Evolutionary conservation across 2,329 filamentous ascomycete species (phyloP), one percentile per base, ranked within the genome.

Genomic region (Pestalotiopsis sp.): DNA sequence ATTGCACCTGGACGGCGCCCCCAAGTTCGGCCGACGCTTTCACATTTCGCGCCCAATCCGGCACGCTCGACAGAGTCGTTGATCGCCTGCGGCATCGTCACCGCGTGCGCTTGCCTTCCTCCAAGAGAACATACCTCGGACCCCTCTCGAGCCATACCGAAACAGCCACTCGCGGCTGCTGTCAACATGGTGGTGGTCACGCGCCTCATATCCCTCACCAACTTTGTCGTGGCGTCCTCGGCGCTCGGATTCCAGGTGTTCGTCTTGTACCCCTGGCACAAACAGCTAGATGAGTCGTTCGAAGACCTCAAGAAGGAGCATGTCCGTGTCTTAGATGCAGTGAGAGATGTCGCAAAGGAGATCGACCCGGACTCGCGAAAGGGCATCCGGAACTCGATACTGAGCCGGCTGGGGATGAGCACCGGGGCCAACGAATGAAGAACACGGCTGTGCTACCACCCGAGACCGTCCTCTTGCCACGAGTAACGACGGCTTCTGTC

Each of bases 221-320:
- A 92, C 80, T 92, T 92, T 74, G 75, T 85, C 70, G 87, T 92
- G 69, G 90, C 89, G 65, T 85, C 84, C 38, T 90, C 88, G 3
- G 90, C 90, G 0, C 82, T 92, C 40, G 82, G 81, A 44, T 92
- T 92, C 77, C 89, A 92, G 78, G 88, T 91, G 63, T 89, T 88
- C 72, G 90, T 92, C 52, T 81, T 92, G 11, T 92, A 92, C 77
- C 90, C 90, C 1, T 92, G 89, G 89, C 89, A 92, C 77, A 85
- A 90, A 73, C 82, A 90, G 74, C 80, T 92, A 6, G 87, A 91
- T 70, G 83, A 85, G 22, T 86, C 87, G 68, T 91, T 92, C 73
- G 81, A 87, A 66, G 79, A 82, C 11, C 78, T 91, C 26, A 89
- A 87, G 74, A 82, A 82, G 67, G 88, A 91, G 71, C 87, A 91